Evolutionary conservation across 2,329 filamentous ascomycete species (phyloP), one percentile per base, ranked within the genome.

Genomic region (Diaporthe eres): DNA sequence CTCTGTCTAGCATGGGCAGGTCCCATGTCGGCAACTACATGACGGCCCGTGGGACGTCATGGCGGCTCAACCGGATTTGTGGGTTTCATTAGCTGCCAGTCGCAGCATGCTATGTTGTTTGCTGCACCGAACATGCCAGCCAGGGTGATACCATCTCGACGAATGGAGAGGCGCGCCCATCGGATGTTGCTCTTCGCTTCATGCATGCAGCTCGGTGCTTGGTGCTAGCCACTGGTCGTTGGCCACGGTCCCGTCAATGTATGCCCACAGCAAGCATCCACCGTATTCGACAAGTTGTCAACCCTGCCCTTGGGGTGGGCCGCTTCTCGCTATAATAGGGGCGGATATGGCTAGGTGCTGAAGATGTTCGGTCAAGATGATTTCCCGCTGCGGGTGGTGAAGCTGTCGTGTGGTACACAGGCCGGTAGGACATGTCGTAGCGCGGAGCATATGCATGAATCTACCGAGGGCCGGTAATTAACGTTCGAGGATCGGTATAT

Each of bases 1-100:
- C 37, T 19, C n/a, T 63, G 37, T 63, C n/a, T 15, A 42, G 25
- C 25, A 28, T 9, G 37, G 60, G 13, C 13, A 6, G 39, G 5
- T 4, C 12, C n/a, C 39, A 63, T 17, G 39, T 28, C 37, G 60
- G 39, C 39, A 63, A 39, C 60, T 25, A 44, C 13, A 19, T 44
- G 15, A 7, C 60, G 60, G 15, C 39, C 60, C 39, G 37, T 28
- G 7, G 22, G 58, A 44, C 37, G n/a, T 22, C 13, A 10, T 15
- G 37, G 34, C 57, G 57, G 57, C 31, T 61, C 57, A 42, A 61
- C 57, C 34, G 34, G 57, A 61, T 25, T 42, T 28, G 34, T 61
- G 57, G 57, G 57, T 15, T 61, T 61, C 34, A 17, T 25, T n/a
- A 22, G 12, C 15, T 60, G 57, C 57, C 34, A 60, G 57, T 34